Conservation (phyloP, 2,329 filamentous ascomycete genomes). For the Alternaria dauci region DNA sequence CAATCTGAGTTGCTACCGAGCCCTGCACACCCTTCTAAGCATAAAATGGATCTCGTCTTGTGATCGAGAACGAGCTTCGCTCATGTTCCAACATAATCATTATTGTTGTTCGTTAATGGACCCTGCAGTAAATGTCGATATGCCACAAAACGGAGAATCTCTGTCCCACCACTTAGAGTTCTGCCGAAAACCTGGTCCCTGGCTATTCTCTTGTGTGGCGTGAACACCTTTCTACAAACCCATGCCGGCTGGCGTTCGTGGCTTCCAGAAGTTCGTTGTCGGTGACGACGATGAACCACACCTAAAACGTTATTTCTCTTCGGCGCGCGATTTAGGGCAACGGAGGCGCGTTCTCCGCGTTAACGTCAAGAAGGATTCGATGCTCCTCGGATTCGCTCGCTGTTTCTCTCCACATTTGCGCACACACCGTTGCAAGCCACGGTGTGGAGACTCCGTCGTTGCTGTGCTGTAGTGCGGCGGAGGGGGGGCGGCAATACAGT, state of each 20-base stretch:
- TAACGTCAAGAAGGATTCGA: slow-evolving; percentile 2
- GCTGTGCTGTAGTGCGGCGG: slow-evolving; percentile 1
- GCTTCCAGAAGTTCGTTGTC: neutral
- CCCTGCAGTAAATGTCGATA: neutral
- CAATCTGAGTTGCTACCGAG: neutral
- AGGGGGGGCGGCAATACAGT: neutral
- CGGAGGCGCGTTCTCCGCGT: slow-evolving; percentile 14
- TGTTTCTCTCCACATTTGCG: neutral
- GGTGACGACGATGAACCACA: slow-evolving; percentile 1
- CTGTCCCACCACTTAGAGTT: slow-evolving; percentile 10
- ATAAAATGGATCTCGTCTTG: neutral
- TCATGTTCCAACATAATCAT: neutral
- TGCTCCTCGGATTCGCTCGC: slow-evolving; percentile 10
- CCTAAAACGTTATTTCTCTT: neutral
- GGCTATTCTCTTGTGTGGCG: slow-evolving; percentile 3
- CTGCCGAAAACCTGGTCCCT: slow-evolving; percentile 1
- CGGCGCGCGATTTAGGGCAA: neutral
- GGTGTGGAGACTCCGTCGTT: slow-evolving; percentile 4
- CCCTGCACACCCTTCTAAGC: neutral
- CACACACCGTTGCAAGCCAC: slow-evolving; percentile 9
- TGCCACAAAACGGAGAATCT: neutral
- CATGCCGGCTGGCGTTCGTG: neutral
- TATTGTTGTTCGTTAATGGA: neutral
- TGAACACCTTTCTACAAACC: slow-evolving; percentile 3
- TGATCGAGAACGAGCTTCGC: neutral